A percentile compares a stretch with the other conserved stretches of the same genome.
Evolutionary conservation across 306 rosid species (phyloP).

Genomic region (Ammopiptanthus mongolicus): DNA sequence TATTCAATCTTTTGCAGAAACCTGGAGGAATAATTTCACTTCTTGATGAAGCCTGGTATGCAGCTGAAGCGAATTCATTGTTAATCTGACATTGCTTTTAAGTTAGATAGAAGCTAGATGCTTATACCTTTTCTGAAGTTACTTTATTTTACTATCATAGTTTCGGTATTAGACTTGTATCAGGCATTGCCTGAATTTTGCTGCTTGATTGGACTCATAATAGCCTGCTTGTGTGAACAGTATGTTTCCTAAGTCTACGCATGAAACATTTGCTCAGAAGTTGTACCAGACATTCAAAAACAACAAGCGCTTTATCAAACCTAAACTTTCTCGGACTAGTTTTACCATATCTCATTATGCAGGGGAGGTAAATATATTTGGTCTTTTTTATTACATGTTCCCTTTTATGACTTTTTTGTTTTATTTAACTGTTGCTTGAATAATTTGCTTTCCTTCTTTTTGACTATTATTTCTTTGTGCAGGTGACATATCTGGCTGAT

Average conservation of each 20-base stretch:
- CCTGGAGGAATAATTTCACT: slow-evolving; percentile 98
- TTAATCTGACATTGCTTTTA: slow-evolving; percentile 11
- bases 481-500: slow-evolving; percentile 93
- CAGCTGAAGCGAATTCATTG: slow-evolving; percentile 13
- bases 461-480: slow-evolving; percentile 27
- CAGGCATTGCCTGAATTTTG: slow-evolving; percentile 21
- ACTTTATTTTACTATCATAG: not conserved
- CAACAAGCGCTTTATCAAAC: slow-evolving; percentile 96
- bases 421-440: slow-evolving; percentile 1
- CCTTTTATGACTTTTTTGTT: not conserved
- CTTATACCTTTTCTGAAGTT: not conserved
- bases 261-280: slow-evolving; percentile 98
- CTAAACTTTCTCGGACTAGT: slow-evolving; percentile 97
- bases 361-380: slow-evolving; percentile 75
- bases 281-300: slow-evolving; percentile 93
- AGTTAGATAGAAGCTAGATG: slow-evolving; percentile 26
- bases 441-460: slow-evolving; percentile 3
- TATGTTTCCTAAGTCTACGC: slow-evolving; percentile 99
- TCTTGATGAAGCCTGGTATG: slow-evolving; percentile 99
- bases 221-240: slow-evolving; percentile 50
- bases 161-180: not conserved
- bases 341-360: slow-evolving; percentile 94
- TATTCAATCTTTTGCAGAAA: slow-evolving; percentile 60
- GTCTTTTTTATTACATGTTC: slow-evolving; percentile 21
- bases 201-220: slow-evolving; percentile 34